Conservation (phyloP, 495 filamentous ascomycete species). For the Hypomontagnella monticulosa region DNA sequence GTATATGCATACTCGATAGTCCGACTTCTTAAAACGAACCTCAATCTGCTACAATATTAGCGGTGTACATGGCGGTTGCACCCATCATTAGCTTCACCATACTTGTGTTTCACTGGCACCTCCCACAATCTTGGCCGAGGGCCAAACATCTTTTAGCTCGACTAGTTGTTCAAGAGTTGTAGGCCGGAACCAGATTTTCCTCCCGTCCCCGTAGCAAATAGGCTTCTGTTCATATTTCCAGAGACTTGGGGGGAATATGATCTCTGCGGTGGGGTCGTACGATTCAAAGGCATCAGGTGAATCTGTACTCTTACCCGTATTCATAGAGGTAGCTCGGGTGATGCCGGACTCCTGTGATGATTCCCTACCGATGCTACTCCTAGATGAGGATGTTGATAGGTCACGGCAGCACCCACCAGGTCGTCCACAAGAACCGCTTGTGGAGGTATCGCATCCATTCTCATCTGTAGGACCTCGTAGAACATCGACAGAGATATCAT, state of each 20-base stretch:
- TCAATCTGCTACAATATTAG: conserved; percentile 64
- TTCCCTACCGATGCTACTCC: conserved; percentile 8
- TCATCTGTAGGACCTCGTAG: conserved; percentile 53
- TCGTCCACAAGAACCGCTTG: conserved; percentile 55
- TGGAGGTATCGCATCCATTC: conserved; percentile 62
- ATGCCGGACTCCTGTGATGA: conserved; percentile 21
- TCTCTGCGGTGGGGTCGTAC: conserved; percentile 81
- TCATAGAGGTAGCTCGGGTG: conserved; percentile 25
- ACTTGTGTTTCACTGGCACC: conserved; percentile 85
- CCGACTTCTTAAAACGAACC: conserved; percentile 86
- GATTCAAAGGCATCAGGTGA: conserved; percentile 76
- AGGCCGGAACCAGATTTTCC: conserved; percentile 83
- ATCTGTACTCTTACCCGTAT: conserved; percentile 58
- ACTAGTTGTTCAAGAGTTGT: conserved; percentile 79
- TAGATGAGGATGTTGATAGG: conserved; percentile 41
- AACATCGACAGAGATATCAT: conserved; percentile 50
- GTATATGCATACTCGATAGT: conserved; percentile 79
- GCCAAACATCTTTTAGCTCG: conserved; percentile 79
- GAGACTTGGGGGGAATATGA: conserved; percentile 83
- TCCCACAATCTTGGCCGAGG: conserved; percentile 83
- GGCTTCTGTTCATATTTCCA: conserved; percentile 75
- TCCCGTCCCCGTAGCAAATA: conserved; percentile 81
- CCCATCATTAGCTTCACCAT: background rate
- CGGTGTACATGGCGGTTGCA: background rate
- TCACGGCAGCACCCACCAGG: conserved; percentile 55